Evolutionary conservation across 768 basidiomycete species (phyloP).

Genomic region (Paxillus ammoniavirescens): DNA sequence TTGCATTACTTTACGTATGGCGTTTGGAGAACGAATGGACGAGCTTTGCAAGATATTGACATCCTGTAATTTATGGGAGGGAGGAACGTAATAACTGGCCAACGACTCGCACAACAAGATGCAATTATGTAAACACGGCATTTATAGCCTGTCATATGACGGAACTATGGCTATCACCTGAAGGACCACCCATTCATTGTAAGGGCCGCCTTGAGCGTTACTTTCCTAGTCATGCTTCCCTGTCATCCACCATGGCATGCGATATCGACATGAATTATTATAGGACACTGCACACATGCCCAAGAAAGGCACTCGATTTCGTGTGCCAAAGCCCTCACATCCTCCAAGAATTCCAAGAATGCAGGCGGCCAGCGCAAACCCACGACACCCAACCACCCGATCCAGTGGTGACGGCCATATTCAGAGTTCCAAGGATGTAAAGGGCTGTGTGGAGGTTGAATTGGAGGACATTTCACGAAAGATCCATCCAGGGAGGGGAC

Average conservation of each 20-base stretch:
- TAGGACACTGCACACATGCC: no score
- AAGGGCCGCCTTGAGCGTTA: not conserved
- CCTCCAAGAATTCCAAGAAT: conserved; percentile 13
- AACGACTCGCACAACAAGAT: not conserved
- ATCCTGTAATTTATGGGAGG: not conserved
- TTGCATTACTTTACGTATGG: not conserved
- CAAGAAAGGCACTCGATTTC: no score
- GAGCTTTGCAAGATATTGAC: not conserved
- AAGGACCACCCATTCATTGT: not conserved
- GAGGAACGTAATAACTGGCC: not conserved
- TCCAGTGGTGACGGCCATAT: not conserved
- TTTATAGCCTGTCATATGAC: no score
- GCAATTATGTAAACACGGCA: no score
- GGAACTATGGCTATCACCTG: no score
- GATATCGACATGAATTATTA: no score
- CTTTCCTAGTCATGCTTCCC: not conserved
- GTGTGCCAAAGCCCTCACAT: not conserved
- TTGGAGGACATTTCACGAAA: conserved; percentile 5
- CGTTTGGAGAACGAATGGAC: not conserved
- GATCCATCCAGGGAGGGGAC: not conserved
- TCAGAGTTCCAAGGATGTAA: not conserved
- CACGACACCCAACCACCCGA: conserved; percentile 7
- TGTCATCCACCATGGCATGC: no score
- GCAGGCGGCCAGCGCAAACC: conserved; percentile 9
- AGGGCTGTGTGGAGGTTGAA: conserved; percentile 1